Base-by-base conservation (phyloP, 352 stramenopile species). In the Pythium brassicae region DNA sequence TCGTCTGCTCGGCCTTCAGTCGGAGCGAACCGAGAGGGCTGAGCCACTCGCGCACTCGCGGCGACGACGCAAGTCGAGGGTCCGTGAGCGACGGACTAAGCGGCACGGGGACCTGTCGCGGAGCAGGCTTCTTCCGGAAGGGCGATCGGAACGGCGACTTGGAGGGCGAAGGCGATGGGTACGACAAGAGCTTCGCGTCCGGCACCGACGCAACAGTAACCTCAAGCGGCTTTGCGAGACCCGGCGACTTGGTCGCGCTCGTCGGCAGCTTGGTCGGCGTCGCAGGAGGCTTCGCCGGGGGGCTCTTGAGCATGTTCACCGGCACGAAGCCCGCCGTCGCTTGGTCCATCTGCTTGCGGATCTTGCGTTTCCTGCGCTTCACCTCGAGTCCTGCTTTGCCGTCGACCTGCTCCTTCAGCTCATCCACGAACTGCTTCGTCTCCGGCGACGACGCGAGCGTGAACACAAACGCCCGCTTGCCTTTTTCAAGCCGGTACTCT, bases 291-390 rank as follows among this genome's bases (percentile, higher is more conserved):
- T 57, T 71, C 34, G 66, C 68, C 35, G 71, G 45, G 0, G 80
- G 81, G 27, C 78, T 87, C 59, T 78, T 82, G 19, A 92, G 63
- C 26, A 68, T 83, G 59, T 89, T 90, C 14, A 86, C 66, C 19
- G 83, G 82, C 19, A 83, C 74, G 42, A 91, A 91, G 45, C 81
- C 80, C n/a, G 66, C 72, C 60, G 60, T 66, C 48, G 42, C 42
- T 10, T 86, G 69, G 40, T 50, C 81, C 32, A 93, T 54, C 48
- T 88, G 67, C 32, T 84, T 83, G 34, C 81, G 77, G 59, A 93
- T 88, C 71, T 93, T 91, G 46, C 82, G 77, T 66, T 86, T 90
- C 63, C 89, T 92, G 46, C 73, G 75, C 48, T 71, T 75, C 27
- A 85, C 60, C 37, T 86, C 76, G 17, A 83, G 50, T 0, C 67